phyloP scores from a whole-genome alignment of 176 grass and related monocot genomes.

The Pharus latifolius region DNA sequence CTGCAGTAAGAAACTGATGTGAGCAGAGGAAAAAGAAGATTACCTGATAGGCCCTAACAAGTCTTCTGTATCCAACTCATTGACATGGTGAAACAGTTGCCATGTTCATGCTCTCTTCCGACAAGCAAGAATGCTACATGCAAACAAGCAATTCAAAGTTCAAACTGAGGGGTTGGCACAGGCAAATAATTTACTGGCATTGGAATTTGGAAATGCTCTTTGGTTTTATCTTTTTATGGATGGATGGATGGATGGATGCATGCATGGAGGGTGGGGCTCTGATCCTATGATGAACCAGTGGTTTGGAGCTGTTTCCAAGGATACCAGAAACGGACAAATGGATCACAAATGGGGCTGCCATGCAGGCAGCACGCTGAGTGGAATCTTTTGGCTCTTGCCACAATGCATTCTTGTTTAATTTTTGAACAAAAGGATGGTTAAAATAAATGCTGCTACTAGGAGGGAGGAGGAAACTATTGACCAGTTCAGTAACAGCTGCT shows the following conservation, averaged over 20 bases:
- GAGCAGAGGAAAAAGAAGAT: no score
- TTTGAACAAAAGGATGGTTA: background rate
- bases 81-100: no score
- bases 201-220: background rate
- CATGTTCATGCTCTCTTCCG: no score
- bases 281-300: no score
- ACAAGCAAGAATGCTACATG: background rate
- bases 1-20: no score
- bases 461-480: background rate
- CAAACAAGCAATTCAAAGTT: background rate
- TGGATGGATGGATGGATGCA: no score
- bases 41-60: no score
- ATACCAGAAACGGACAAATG: background rate
- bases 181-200: background rate
- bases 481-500: background rate
- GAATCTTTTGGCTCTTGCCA: constrained; percentile 17
- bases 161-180: background rate
- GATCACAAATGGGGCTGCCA: background rate
- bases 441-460: no score
- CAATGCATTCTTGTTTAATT: background rate
- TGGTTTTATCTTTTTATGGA: no score
- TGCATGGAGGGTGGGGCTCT: background rate
- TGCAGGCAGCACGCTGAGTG: no score
- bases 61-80: background rate
- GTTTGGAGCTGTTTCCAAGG: no score